phyloP scores from a whole-genome alignment of 1,139 yeast species.

The Casaregolazyma lundiana region DNA sequence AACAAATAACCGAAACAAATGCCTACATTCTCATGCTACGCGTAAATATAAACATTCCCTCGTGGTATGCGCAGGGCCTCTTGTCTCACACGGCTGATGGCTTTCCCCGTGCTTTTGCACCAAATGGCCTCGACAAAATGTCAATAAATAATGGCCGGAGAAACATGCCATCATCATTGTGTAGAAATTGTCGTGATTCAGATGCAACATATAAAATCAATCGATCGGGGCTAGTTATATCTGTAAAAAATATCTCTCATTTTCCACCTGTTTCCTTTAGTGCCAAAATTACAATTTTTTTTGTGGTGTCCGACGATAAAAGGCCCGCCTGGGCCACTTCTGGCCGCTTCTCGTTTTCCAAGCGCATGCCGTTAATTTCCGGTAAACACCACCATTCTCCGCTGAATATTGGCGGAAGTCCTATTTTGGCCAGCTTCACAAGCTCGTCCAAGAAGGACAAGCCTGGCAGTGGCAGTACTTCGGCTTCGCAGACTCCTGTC shows the following conservation, averaged over 20 bases:
- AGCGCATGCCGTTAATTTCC: slow-evolving; percentile 8
- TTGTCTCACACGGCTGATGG: neutral
- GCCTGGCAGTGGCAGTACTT: neutral
- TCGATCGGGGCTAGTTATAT: no score
- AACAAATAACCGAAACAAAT: no score
- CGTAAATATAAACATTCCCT: no score
- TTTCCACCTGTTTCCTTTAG: neutral
- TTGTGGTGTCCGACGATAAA: neutral
- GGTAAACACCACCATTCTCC: slow-evolving; percentile 5
- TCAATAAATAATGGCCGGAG: neutral
- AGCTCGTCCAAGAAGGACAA: slow-evolving; percentile 5
- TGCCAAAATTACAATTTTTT: neutral
- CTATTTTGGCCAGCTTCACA: neutral
- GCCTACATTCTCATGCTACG: no score
- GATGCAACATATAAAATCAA: neutral
- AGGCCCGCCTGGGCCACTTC: neutral
- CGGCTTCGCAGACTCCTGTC: neutral
- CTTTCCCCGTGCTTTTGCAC: slow-evolving; percentile 9
- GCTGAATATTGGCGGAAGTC: neutral
- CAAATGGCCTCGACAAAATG: neutral
- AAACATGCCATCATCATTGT: neutral
- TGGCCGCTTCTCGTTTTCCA: no score
- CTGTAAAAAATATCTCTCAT: neutral
- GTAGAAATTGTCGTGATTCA: neutral
- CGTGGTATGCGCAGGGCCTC: neutral